A percentile compares a stretch with the other conserved stretches of the same genome.
Conservation (phyloP, 495 filamentous ascomycete genomes). For the Neurospora sp. region DNA sequence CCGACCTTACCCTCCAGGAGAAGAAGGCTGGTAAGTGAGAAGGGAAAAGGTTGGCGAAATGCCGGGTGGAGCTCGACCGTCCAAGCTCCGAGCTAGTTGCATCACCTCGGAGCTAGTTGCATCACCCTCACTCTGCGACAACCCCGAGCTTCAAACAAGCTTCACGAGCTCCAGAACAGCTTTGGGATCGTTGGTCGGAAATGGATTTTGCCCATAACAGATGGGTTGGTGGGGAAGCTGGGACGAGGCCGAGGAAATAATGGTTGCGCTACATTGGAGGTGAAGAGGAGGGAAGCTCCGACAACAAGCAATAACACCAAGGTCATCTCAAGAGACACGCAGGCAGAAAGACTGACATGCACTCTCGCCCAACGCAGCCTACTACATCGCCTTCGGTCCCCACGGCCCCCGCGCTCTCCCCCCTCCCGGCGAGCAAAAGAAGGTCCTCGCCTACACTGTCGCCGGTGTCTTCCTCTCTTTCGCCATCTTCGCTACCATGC, state of each 20-base stretch:
- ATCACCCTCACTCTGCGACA: slow-evolving; percentile 1
- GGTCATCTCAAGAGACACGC: slow-evolving; percentile 3
- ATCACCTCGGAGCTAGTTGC: not conserved
- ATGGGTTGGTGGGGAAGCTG: not conserved
- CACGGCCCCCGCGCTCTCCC: slow-evolving; percentile 79
- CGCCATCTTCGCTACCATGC: slow-evolving; percentile 54
- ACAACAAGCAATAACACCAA: slow-evolving; percentile 1
- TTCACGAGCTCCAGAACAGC: not conserved
- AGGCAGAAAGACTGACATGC: slow-evolving; percentile 1
- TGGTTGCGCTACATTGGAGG: not conserved
- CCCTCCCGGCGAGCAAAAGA: slow-evolving; percentile 73
- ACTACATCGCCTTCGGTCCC: slow-evolving; percentile 95
- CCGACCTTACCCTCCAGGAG: slow-evolving; percentile 86
- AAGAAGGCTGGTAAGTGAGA: slow-evolving; percentile 91
- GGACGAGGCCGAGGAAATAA: not conserved
- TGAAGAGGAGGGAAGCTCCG: not conserved
- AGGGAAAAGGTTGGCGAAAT: not conserved
- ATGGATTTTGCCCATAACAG: not conserved
- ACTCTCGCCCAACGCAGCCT: slow-evolving; percentile 49
- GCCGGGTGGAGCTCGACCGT: not conserved
- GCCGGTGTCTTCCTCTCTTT: slow-evolving; percentile 51
- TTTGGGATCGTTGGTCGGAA: not conserved
- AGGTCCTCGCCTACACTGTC: slow-evolving; percentile 59
- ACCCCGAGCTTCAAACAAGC: not conserved
- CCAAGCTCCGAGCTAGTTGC: slow-evolving; percentile 7